Percentiles rank a stretch among this genome's conserved stretches.
Evolutionary conservation across 257 asterid species (phyloP).

Genomic region (Ajuga chamaepitys): DNA sequence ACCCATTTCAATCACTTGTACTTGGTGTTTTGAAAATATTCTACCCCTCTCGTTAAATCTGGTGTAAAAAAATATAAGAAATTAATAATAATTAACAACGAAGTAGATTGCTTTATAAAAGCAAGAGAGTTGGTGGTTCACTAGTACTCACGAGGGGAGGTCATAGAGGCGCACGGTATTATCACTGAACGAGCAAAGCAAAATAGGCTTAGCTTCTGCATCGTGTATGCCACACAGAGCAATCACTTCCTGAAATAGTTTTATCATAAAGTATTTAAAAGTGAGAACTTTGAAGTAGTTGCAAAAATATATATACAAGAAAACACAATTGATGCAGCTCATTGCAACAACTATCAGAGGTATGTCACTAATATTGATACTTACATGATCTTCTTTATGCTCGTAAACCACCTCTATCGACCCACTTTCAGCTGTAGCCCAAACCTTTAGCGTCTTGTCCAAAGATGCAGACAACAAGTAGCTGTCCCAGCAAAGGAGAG

Average conservation of each 20-base stretch:
- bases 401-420: conserved; percentile 28
- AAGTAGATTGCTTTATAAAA: neutral
- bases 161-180: conserved; percentile 36
- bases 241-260: conserved; percentile 28
- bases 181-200: conserved; percentile 38
- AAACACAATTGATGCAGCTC: too few relatives aligned
- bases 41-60: conserved; percentile 52
- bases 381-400: conserved; percentile 32
- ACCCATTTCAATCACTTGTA: conserved; percentile 22
- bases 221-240: conserved; percentile 36
- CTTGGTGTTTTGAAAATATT: conserved; percentile 26
- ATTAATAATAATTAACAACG: neutral
- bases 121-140: neutral
- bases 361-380: neutral
- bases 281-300: neutral
- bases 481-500: conserved; percentile 49
- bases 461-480: conserved; percentile 52
- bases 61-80: neutral
- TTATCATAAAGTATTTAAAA: neutral
- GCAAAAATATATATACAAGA: too few relatives aligned
- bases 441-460: conserved; percentile 52
- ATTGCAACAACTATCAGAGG: too few relatives aligned
- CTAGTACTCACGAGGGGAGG: conserved; percentile 41
- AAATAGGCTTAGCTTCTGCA: conserved; percentile 31
- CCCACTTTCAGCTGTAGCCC: conserved; percentile 30